Percentiles rank a stretch among this genome's conserved stretches.
phyloP scores from a whole-genome alignment of 2,329 filamentous ascomycete species.

The Dothistroma septosporum region DNA sequence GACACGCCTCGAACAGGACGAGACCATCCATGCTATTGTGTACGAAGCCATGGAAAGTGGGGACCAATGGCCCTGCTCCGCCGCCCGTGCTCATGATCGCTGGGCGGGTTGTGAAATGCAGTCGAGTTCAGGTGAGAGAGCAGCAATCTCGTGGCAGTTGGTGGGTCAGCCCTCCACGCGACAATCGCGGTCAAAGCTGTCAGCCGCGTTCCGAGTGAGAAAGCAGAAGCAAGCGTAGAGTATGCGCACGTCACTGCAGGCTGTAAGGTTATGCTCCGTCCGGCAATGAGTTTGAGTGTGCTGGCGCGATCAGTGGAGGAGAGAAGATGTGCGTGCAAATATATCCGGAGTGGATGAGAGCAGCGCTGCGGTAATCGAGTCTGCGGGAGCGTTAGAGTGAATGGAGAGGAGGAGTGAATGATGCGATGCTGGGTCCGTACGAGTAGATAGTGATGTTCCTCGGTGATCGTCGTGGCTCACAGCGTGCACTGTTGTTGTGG shows the following conservation, averaged over 20 bases:
- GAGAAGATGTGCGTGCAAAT: slow-evolving; percentile 6
- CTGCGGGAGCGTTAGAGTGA: not conserved
- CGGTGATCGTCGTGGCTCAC: slow-evolving; percentile 4
- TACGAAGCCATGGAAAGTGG: slow-evolving; percentile 39
- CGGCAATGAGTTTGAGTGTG: slow-evolving; percentile 13
- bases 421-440: slow-evolving; percentile 1
- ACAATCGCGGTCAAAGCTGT: not conserved
- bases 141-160: slow-evolving; percentile 6
- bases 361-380: slow-evolving; percentile 4
- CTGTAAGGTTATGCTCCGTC: slow-evolving; percentile 2
- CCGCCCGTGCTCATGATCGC: slow-evolving; percentile 34
- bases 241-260: slow-evolving; percentile 2
- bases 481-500: not conserved
- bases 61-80: slow-evolving; percentile 37
- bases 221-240: not conserved
- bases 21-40: slow-evolving; percentile 61
- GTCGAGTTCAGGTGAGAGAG: not conserved
- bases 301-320: slow-evolving; percentile 5
- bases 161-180: not conserved
- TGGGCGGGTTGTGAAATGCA: not conserved
- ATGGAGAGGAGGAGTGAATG: not conserved
- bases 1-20: slow-evolving; percentile 73
- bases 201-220: not conserved
- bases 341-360: slow-evolving; percentile 2
- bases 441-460: slow-evolving; percentile 1